Conservation (phyloP, 257 asterid genomes). For the Buddleja alternifolia region DNA sequence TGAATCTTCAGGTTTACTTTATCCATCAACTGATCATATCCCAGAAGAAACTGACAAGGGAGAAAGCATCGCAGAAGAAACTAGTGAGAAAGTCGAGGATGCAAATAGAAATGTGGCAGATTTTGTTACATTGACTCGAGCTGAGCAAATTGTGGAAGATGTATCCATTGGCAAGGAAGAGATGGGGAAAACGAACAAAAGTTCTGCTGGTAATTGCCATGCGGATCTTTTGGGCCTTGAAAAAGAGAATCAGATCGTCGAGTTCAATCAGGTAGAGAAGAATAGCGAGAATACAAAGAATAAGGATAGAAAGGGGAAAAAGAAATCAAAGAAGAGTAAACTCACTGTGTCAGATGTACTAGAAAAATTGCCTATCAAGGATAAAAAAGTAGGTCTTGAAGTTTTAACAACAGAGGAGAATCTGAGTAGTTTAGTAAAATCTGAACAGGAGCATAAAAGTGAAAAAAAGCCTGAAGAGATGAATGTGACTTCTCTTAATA, state of each 20-base stretch:
- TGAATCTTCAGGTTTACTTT: conserved; percentile 26
- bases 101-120: conserved; percentile 28
- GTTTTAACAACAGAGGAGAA: conserved; percentile 36
- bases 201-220: conserved; percentile 19
- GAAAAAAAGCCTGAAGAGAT: conserved; percentile 34
- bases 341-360: conserved; percentile 39
- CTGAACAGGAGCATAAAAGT: conserved; percentile 31
- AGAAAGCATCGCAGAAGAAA: conserved; percentile 31
- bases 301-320: conserved; percentile 36
- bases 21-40: conserved; percentile 26
- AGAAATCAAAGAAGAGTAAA: conserved; percentile 43
- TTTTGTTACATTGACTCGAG: conserved; percentile 23
- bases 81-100: conserved; percentile 27
- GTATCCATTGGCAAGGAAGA: conserved; percentile 5
- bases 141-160: conserved; percentile 22
- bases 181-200: conserved; percentile 3
- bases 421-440: conserved; percentile 11
- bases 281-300: conserved; percentile 29
- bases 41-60: conserved; percentile 30
- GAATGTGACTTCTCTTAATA: conserved; percentile 30
- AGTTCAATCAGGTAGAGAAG: conserved; percentile 30
- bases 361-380: conserved; percentile 33
- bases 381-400: conserved; percentile 38
- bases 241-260: conserved; percentile 35
- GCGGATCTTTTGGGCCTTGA: conserved; percentile 29